Conservation (phyloP, 345 rosid species). For the Toxicodendron radicans region DNA sequence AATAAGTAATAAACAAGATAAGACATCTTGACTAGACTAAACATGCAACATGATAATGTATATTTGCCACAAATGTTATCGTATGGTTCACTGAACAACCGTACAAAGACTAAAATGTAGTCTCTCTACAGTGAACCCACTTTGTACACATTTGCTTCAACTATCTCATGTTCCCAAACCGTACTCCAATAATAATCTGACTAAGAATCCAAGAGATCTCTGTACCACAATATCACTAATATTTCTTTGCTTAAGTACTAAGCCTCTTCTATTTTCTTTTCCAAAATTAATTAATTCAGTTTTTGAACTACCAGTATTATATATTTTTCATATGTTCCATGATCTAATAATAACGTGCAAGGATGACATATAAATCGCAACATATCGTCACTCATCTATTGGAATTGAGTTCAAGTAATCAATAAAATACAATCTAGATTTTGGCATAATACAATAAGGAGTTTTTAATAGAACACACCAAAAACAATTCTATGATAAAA, state of each 20-base stretch:
- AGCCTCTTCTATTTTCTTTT: background rate
- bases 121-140: conserved; percentile 56
- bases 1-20: conserved; percentile 42
- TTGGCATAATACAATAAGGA: no score
- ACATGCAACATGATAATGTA: conserved; percentile 47
- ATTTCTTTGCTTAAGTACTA: background rate
- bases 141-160: conserved; percentile 7
- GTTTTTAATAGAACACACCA: background rate
- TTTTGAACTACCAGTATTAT: background rate
- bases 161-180: conserved; percentile 26
- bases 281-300: background rate
- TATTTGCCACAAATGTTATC: background rate
- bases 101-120: conserved; percentile 36
- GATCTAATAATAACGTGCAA: no score
- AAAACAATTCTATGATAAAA: background rate
- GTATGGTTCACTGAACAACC: conserved; percentile 29
- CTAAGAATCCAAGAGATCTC: conserved; percentile 13
- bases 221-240: background rate
- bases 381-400: no score
- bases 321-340: no score
- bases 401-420: no score
- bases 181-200: conserved; percentile 1
- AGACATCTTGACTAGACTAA: conserved; percentile 52
- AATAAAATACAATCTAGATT: no score
- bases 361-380: no score